Conservation (phyloP, 805 yeast genomes). For the Schizosaccharomyces octosporus region DNA sequence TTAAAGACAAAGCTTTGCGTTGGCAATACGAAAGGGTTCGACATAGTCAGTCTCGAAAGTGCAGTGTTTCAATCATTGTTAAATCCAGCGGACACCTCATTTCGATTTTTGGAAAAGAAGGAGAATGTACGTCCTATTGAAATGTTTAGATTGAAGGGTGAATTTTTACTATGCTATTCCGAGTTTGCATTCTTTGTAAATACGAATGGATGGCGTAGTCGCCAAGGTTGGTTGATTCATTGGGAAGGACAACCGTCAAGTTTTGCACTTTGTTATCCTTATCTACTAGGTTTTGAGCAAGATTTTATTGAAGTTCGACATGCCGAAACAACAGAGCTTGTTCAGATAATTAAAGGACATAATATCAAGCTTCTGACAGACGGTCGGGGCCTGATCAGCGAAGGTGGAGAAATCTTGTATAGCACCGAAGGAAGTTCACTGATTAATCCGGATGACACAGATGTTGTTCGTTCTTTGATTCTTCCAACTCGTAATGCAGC, state of each 20-base stretch:
- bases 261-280: slow-evolving; percentile 85
- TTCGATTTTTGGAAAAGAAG: slow-evolving; percentile 70
- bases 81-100: slow-evolving; percentile 95
- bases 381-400: background rate
- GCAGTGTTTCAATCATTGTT: slow-evolving; percentile 68
- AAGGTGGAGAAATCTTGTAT: slow-evolving; percentile 2
- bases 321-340: slow-evolving; percentile 62
- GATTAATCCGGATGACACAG: background rate
- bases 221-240: slow-evolving; percentile 75
- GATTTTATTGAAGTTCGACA: slow-evolving; percentile 80
- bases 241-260: slow-evolving; percentile 94
- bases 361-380: slow-evolving; percentile 39
- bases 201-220: slow-evolving; percentile 85
- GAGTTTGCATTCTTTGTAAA: slow-evolving; percentile 89
- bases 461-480: background rate
- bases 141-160: slow-evolving; percentile 68
- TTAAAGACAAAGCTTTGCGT: slow-evolving; percentile 71
- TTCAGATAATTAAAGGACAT: slow-evolving; percentile 77
- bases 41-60: slow-evolving; percentile 64
- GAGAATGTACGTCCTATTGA: slow-evolving; percentile 75
- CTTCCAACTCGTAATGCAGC: background rate
- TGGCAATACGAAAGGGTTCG: slow-evolving; percentile 92
- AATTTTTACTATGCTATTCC: slow-evolving; percentile 68
- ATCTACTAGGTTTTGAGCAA: slow-evolving; percentile 68
- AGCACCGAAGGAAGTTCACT: background rate